Evolutionary conservation across 73 alveolate species (phyloP), one percentile per base, ranked within the genome.

Genomic region (Blepharisma japonicum): DNA sequence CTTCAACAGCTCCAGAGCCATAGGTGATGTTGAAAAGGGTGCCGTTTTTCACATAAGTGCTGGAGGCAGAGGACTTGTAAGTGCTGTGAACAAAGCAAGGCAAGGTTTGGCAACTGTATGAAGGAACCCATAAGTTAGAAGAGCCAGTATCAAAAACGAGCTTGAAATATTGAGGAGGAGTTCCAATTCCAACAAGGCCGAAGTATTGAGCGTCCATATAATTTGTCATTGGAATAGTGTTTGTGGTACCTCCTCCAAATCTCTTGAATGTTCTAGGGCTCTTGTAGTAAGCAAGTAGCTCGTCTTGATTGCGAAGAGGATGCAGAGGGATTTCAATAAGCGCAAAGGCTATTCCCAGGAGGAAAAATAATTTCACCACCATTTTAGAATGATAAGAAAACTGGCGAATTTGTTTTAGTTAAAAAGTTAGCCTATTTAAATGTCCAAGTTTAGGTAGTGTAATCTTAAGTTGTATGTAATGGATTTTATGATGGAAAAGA

Each of bases 81-180:
- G 78, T 68, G 77, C 71, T 18, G 84, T 90, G 91, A 72, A 76
- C 71, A 68, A 51, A 71, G 86, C 95, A 88, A 3, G 50, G 39
- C 21, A 61, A 21, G 50, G 42, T 21, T 25, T n/a, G 38, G 45
- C 87, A 80, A 46, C 55, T 54, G 48, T 2, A 5, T 11, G 53
- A 53, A 46, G 95, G 92, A 3, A 91, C 91, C 97, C 97, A 91
- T n/a, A 91, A 81, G 68, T 80, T 86, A 47, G 90, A 53, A 6
- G 97, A 91, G 0, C 97, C 97, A 6, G 96, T 91, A 55, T 91
- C 97, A 67, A 81, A 82, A 32, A 91, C 47, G 55, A 89, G 80
- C 48, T 78, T 77, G 82, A 91, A 86, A 56, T 53, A 45, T 89
- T 91, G 86, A 21, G 93, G 90, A 51, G 94, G 86, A 71, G 90